Base-by-base conservation (phyloP, 2,329 filamentous ascomycete species). In the Monilinia aucupariae region DNA sequence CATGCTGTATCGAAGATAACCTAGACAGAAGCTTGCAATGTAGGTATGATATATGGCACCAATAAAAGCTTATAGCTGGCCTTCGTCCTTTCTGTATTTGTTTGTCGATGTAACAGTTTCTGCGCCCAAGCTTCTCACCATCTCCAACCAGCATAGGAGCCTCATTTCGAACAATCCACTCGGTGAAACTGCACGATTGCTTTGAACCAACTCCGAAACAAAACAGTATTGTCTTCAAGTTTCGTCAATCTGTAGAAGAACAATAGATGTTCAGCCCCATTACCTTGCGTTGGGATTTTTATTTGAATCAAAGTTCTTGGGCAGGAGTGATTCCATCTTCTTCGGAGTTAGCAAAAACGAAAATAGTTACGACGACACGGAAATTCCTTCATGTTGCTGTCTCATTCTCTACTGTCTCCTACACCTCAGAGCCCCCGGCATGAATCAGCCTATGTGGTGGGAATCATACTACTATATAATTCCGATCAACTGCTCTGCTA, bases 1-100 rank as follows among this genome's bases (percentile, higher is more conserved):
- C n/a, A 59, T 59, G 37, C 39, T 17, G 39, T 27, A 50, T 50
- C 45, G 39, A 32, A 34, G 25, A 39, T 30, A 27, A 27, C 43
- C n/a, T 39, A 50, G 13, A 27, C 7, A 34, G 27, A 17, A 58
- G 54, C 43, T 58, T 58, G n/a, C n/a, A n/a, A n/a, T n/a, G n/a
- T n/a, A n/a, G n/a, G n/a, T 22, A 59, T 9, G 15, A 59, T 59
- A 37, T 49, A 59, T 49, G 8, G n/a, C 55, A 59, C 43, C 15
- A 37, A 49, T 13, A 43, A 59, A 27, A 59, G n/a, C 22, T 48
- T 27, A 8, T 43, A 50, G 17, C 2, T 15, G 32, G 27, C 1
- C 50, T 37, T 15, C 10, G 13, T 27, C 43, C 30, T 39, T 50
- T 59, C 45, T 37, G 37, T 15, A 27, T n/a, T 27, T 39, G 13